phyloP scores from a whole-genome alignment of 2,329 filamentous ascomycete genomes.

The Penicillium sp. region DNA sequence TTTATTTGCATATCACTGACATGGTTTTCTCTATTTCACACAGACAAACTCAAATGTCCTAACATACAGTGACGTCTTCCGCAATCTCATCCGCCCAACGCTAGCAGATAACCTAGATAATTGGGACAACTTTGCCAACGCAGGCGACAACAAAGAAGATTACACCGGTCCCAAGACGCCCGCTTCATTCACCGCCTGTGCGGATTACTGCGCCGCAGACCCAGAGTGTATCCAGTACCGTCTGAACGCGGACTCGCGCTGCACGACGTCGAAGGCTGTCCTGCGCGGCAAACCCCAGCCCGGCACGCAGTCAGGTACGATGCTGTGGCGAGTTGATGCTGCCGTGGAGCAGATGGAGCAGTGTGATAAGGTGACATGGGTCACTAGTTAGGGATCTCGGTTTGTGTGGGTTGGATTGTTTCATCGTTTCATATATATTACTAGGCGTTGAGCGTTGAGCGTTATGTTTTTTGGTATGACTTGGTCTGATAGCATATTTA shows the following conservation, averaged over 20 bases:
- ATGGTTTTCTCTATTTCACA: not conserved
- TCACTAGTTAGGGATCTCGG: not conserved
- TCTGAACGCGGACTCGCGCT: conserved; percentile 13
- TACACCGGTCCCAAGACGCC: conserved; percentile 9
- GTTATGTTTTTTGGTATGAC: not conserved
- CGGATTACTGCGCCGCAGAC: conserved; percentile 20
- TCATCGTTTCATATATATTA: not conserved
- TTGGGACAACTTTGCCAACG: conserved; percentile 20
- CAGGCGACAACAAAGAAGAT: conserved; percentile 4
- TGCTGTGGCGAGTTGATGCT: conserved; percentile 26
- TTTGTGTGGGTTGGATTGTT: no score
- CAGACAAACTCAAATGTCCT: conserved; percentile 18
- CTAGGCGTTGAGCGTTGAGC: not conserved
- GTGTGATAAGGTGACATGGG: conserved; percentile 15
- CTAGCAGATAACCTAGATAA: conserved; percentile 14
- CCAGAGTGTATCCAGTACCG: conserved; percentile 21
- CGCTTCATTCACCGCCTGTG: conserved; percentile 16
- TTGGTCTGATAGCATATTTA: no score
- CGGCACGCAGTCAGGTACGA: conserved; percentile 18
- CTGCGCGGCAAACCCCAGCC: conserved; percentile 16
- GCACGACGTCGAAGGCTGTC: conserved; percentile 14
- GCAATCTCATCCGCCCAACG: conserved; percentile 19
- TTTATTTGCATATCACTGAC: no score
- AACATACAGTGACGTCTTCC: conserved; percentile 27
- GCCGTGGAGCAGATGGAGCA: conserved; percentile 8